phyloP scores from a whole-genome alignment of 176 grass and related monocot species.

The Triticum timopheevii region DNA sequence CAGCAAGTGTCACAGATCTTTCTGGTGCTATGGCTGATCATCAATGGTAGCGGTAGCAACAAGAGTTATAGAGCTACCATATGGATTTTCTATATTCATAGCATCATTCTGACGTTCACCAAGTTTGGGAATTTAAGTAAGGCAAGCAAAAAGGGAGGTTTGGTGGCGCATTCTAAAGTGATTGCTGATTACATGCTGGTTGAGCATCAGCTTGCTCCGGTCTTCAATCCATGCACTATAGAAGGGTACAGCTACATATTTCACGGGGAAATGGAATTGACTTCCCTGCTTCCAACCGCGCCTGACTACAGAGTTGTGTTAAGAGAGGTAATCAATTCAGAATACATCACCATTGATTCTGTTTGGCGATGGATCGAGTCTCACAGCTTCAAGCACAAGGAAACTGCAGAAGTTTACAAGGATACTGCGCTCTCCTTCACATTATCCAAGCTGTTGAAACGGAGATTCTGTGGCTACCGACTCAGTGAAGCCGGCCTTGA shows the following conservation, averaged over 20 bases:
- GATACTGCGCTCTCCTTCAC: neutral
- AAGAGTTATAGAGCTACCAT: neutral
- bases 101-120: neutral
- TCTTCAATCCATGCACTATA: neutral
- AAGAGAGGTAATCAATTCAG: neutral
- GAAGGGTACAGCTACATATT: neutral
- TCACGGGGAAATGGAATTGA: neutral
- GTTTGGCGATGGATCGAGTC: neutral
- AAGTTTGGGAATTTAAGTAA: neutral
- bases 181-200: neutral
- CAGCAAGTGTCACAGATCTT: neutral
- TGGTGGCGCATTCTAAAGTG: neutral
- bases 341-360: no score
- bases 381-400: neutral
- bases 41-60: neutral
- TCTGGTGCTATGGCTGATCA: neutral
- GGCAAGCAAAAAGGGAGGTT: neutral
- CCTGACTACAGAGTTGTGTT: neutral
- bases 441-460: slow-evolving; percentile 22
- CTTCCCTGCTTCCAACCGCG: neutral
- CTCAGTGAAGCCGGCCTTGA: neutral
- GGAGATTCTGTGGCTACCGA: neutral
- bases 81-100: neutral
- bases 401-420: neutral
- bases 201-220: neutral